These are phyloP conservation scores for Vanilla planifolia DNA, from an alignment of 106 monocot species.

Conservation along the genomic window DNA sequence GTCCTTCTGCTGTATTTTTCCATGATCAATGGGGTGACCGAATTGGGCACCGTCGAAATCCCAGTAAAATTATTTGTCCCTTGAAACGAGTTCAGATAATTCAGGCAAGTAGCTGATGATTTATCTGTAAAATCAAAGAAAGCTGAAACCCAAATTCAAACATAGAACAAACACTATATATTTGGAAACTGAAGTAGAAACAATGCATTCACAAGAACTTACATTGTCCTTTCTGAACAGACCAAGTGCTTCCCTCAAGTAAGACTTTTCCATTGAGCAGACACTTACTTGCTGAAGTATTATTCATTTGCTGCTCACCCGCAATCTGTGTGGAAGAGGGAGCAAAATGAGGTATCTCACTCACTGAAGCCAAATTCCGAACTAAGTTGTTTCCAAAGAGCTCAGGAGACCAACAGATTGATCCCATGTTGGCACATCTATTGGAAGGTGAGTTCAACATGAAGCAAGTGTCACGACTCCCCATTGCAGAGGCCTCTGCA, in stretches of 20 bases:
- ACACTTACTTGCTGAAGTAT: not conserved
- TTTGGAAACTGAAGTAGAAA: slow-evolving; percentile 1
- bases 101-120: not conserved
- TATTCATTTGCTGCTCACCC: not conserved
- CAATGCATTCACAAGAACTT: not conserved
- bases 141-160: not conserved
- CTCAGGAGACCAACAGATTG: not conserved
- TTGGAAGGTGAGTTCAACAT: not conserved
- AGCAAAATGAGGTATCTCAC: not conserved
- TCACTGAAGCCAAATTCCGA: not conserved
- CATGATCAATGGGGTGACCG: not conserved
- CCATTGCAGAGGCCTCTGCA: not conserved
- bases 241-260: not conserved
- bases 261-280: slow-evolving; percentile 2
- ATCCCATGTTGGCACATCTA: not conserved
- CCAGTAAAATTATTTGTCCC: not conserved
- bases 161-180: not conserved
- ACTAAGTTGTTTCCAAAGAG: not conserved
- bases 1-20: not conserved
- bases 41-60: not conserved
- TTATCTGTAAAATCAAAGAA: slow-evolving; percentile 9
- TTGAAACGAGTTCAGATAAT: slow-evolving; percentile 18
- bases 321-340: not conserved
- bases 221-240: slow-evolving; percentile 2
- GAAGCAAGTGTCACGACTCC: not conserved